Base-by-base conservation (phyloP, 441 rosid genomes). In the Viola pubescens region DNA sequence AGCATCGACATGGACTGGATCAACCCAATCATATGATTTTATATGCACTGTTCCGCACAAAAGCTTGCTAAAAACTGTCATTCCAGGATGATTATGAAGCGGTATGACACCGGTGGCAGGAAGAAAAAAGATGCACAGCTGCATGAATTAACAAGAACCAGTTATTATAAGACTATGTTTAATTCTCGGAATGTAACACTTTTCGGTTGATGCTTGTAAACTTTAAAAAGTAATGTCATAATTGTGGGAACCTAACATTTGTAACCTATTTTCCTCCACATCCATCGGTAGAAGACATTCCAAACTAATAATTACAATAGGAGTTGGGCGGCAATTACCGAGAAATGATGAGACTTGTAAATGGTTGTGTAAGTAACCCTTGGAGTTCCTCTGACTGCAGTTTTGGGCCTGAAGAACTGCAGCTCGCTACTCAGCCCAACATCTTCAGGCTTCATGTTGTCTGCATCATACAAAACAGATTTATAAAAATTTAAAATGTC, bases 61-160 rank as follows among this genome's bases (percentile, higher is more conserved):
- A 56, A 83, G 84, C 63, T 83, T 83, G 79, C 71, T 79, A 52
- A 83, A 81, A 8, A 81, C 89, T 0, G 89, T 83, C 89, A 83
- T 83, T 40, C 48, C 86, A 0, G 89, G 89, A 75, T 83, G 89
- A 26, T 83, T 83, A 58, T 83, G 89, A 40, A 83, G 79, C 4
- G 89, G 89, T 68, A 83, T 83, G 1, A 74, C 81, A 0, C 62
- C 86, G 6, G 46, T 73, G 37, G 75, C 72, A 11, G 89, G 89
- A 5, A 83, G 89, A 57, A 83, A 81, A 74, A 83, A 83, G n/a
- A 83, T 51, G 63, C 82, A 81, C 34, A 83, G 0, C 89, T 83
- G 80, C 76, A 44, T 13, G 41, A 52, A 3, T 7, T 37, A 58
- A 13, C 37, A 54, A 9, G 1, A 59, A 38, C 52, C 11, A 61